Base-by-base conservation (phyloP, 192 early-diverging fungal genomes). In the Umbelopsis ramanniana region DNA sequence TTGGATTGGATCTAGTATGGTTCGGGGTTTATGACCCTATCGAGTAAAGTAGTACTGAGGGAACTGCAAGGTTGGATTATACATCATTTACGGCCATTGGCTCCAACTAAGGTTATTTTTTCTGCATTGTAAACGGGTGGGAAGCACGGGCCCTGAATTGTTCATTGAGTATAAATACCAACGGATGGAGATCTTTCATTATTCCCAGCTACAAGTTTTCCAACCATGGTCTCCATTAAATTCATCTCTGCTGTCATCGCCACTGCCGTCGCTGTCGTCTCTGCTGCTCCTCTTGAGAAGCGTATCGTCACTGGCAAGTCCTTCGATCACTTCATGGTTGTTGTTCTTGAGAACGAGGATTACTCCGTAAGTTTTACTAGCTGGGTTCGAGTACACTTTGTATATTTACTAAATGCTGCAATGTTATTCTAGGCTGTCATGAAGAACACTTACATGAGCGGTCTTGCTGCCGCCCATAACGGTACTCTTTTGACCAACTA, bases 401-500 rank as follows among this genome's bases (percentile, higher is more conserved):
- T 29, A 26, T 22, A 2, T 52, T 24, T 29, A 29, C 10, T n/a
- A 24, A 12, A 26, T 24, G 7, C 26, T 24, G 7, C 26, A 37
- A 37, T 63, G 0, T 19, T 19, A 17, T 37, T 37, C 11, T 37
- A 63, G 57, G 24, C 40, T 48, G 71, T 60, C 11, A 66, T 66
- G 43, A 66, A 66, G 8, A 60, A 72, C 48, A 12, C 55, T 24
- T 72, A 72, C 23, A 29, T 66, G 14, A 47, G 55, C 11, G 26
- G 22, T 17, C 33, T 72, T 7, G 71, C 71, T 24, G 29, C 22
- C 6, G 15, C 8, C 8, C 71, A 72, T 21, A 54, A 88, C 54
- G 89, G 88, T 6, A 71, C 79, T 38, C 66, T 84, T 14, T 66
- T 89, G n/a, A 83, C 85, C 74, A 86, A 91, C 82, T 89, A 84